A percentile compares a stretch with the other conserved stretches of the same genome.
Evolutionary conservation across 2,329 filamentous ascomycete species (phyloP).

Genomic region (Fusarium oligoseptatum): DNA sequence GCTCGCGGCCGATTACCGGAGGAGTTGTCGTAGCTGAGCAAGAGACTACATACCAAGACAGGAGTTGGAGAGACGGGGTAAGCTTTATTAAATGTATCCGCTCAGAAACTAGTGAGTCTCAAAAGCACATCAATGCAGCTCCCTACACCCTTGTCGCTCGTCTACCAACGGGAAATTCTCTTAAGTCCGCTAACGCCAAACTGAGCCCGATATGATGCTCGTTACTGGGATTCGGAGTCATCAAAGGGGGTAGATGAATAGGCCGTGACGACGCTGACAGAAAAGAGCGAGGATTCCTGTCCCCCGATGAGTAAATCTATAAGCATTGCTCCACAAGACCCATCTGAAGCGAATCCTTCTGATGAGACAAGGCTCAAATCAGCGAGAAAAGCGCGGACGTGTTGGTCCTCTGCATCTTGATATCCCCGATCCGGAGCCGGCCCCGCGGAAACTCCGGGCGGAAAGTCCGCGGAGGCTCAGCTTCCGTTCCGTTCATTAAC

Average conservation of each 20-base stretch:
- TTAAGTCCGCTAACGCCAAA: constrained; percentile 30
- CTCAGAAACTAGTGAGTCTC: neutral
- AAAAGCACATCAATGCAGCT: constrained; percentile 6
- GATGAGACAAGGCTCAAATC: neutral
- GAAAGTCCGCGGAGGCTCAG: constrained; percentile 43
- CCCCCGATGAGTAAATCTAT: neutral
- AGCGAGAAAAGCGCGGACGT: constrained; percentile 9
- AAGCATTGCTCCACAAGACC: constrained; percentile 3
- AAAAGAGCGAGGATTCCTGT: neutral
- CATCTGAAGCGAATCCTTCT: constrained; percentile 10
- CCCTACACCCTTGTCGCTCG: neutral
- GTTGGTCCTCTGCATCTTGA: constrained; percentile 9
- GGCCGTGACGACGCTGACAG: neutral
- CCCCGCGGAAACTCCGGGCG: constrained; percentile 31
- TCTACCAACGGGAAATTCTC: constrained; percentile 14
- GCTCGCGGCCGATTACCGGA: neutral
- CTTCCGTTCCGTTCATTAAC: constrained; percentile 29
- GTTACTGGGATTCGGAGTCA: neutral
- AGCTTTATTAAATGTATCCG: constrained; percentile 4
- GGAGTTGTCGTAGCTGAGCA: neutral
- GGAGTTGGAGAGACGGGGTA: neutral
- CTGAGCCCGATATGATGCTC: neutral
- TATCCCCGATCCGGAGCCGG: constrained; percentile 17
- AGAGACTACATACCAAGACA: neutral
- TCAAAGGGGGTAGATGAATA: constrained; percentile 14